Percentiles rank a stretch among this genome's conserved stretches.
Evolutionary conservation across 306 rosid genomes (phyloP).

Genomic region (Dryas alaskensis): DNA sequence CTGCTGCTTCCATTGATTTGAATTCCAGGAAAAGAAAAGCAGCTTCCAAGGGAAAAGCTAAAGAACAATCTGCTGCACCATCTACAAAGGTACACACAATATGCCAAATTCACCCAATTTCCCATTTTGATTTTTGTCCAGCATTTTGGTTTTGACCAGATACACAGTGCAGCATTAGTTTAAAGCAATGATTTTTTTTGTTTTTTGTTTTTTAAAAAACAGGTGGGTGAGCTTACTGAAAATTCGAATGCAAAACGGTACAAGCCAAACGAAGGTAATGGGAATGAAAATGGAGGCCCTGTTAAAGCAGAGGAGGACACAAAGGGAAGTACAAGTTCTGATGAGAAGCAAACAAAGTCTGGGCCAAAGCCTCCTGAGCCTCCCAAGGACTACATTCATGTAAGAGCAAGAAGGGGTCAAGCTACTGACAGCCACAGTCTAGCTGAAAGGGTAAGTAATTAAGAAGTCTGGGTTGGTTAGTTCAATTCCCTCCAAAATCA

Average conservation of each 20-base stretch:
- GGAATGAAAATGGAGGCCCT: constrained; percentile 23
- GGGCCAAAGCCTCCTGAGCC: constrained; percentile 70
- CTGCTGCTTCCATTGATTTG: constrained; percentile 30
- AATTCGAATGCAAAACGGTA: constrained; percentile 49
- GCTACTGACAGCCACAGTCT: constrained; percentile 99
- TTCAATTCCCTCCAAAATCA: not conserved
- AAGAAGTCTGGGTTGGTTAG: not conserved
- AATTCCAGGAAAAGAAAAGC: constrained; percentile 77
- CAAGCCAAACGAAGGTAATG: constrained; percentile 51
- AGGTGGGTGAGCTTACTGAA: constrained; percentile 52
- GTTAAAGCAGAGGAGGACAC: constrained; percentile 61
- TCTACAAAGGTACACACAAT: constrained; percentile 40
- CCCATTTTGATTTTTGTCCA: not conserved
- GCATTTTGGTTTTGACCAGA: not conserved
- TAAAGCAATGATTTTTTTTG: too few relatives aligned
- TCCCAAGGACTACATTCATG: constrained; percentile 91
- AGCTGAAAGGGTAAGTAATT: constrained; percentile 82
- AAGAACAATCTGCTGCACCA: constrained; percentile 36
- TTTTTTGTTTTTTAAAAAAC: not conserved
- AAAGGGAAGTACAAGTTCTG: constrained; percentile 33
- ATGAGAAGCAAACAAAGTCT: constrained; percentile 53
- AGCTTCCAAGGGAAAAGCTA: constrained; percentile 57
- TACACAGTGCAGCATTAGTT: too few relatives aligned
- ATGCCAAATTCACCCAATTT: constrained; percentile 12
- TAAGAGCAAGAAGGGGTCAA: constrained; percentile 97